Evolutionary conservation across 1,284 basidiomycete genomes (phyloP), one percentile per base, ranked within the genome.

Genomic region (Rhodotorula sp.): DNA sequence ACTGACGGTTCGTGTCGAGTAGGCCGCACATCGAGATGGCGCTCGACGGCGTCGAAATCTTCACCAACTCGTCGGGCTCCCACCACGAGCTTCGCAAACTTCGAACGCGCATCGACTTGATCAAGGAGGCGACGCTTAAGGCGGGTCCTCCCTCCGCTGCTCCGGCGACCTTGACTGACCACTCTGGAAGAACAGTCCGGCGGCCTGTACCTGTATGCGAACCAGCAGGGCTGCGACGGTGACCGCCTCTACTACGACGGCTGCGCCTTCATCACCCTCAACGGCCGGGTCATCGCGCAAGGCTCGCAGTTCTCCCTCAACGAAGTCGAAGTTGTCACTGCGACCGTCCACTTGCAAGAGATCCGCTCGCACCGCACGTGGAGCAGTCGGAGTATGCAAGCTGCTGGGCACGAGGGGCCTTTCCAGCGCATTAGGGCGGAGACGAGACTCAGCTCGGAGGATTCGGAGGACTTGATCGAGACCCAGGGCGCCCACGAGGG

Each of bases 191-290:
- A n/a, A 15, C 75, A 96, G 94, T 86, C 94, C 44, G 96, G 95
- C 28, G 95, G 96, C 7, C 87, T 98, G 61, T 99, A 99, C 80
- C 86, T 99, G 13, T 99, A 99, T 76, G 91, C 95, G 15, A 99
- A 99, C 79, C 95, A 99, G 79, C 94, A 97, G 84, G 95, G 96
- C 9, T 99, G 96, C 79, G 95, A 99, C 78, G 95, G 96, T 6
- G 95, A 99, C 79, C 87, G 95, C 34, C 84, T 98, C 2, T 99
- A 99, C 83, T 99, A 98, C 79, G 96, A 99, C 77, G 95, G 96
- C 44, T 95, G 92, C 73, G 90, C 92, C 26, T 87, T 99, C 85
- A 97, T 99, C 76, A 93, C 92, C 8, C 85, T 95, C 69, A 99
- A 99, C 80, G 95, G 96, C 30, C 85, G 85, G 55, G 87, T 99